A percentile compares a stretch with the other conserved stretches of the same genome.
Conservation (phyloP, 768 basidiomycete genomes). For the Xerocomus spinulosus region DNA sequence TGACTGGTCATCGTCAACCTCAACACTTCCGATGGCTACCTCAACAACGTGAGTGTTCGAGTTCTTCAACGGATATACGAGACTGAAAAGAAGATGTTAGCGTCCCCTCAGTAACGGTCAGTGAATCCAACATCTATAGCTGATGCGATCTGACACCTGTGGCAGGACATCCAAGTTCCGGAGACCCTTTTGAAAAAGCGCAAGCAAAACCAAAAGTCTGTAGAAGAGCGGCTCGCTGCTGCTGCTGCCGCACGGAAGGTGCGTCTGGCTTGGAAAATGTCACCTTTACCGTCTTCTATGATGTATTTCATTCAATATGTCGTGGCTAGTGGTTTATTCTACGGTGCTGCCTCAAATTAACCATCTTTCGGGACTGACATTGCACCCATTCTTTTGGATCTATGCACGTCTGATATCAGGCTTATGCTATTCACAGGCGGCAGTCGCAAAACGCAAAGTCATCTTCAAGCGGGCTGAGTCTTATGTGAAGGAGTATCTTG, state of each 20-base stretch:
- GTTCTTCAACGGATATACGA: not conserved
- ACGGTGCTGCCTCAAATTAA: conserved; percentile 80
- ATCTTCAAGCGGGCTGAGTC: conserved; percentile 99
- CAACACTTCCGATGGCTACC: conserved; percentile 44
- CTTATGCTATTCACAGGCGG: conserved; percentile 49
- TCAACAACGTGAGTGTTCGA: conserved; percentile 47
- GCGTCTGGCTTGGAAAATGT: conserved; percentile 25
- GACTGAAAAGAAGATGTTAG: conserved; percentile 20
- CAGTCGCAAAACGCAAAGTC: conserved; percentile 90
- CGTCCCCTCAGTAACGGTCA: conserved; percentile 46
- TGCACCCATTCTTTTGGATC: not conserved
- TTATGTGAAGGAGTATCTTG: conserved; percentile 94
- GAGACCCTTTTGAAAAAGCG: conserved; percentile 99
- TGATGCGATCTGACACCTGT: conserved; percentile 11
- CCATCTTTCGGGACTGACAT: conserved; percentile 75
- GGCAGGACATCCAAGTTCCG: conserved; percentile 90
- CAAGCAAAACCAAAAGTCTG: conserved; percentile 94
- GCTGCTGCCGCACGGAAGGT: conserved; percentile 88
- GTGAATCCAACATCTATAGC: conserved; percentile 16
- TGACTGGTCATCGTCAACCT: conserved; percentile 26
- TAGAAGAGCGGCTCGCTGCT: conserved; percentile 87
- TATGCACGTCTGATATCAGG: too few relatives aligned
- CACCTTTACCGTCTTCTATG: conserved; percentile 39
- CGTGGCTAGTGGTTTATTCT: conserved; percentile 65
- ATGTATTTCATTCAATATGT: conserved; percentile 76